Base-by-base conservation (phyloP, 1,284 basidiomycete genomes). In the Meira miltonrushii region DNA sequence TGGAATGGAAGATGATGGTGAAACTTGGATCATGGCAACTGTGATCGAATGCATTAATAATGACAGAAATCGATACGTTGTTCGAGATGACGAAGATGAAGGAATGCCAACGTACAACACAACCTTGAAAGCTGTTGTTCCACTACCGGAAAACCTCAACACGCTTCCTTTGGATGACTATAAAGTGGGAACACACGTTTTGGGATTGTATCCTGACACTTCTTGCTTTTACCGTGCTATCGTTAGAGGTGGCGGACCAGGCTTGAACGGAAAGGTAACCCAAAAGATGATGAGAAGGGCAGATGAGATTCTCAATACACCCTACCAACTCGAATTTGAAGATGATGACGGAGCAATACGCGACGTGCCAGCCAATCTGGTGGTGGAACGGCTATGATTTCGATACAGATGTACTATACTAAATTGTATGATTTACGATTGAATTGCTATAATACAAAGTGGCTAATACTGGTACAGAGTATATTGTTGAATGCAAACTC, bases 191-290 rank as follows among this genome's bases (percentile, higher is more conserved):
- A 50, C 68, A 3, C 62, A 70, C 21, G 76, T 78, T 4, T 59
- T 78, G n/a, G 76, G 69, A 2, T 67, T 78, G 58, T 78, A 78
- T 38, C 76, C 76, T 2, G 76, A 78, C 57, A 78, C 76, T 2
- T 72, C 67, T 43, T 78, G 76, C 54, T 78, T 78, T 69, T 78
- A 78, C 60, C 66, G 66, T 39, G 76, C 76, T 9, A 69, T 66
- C 0, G 69, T 78, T 25, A 67, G 67, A 17, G 68, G 68, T 0
- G 76, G 76, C n/a, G 76, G 76, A 12, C 75, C 75, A 0, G 62
- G 66, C 2, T 19, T 76, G 25, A 57, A 53, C 2, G 49, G 64
- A 19, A 65, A 43, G 48, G 60, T 43, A 59, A 62, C 55, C 2
- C 39, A 39, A 54, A 70, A 67, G 55, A 55, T 44, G 39, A 21